Evolutionary conservation across 495 filamentous ascomycete species (phyloP), one percentile per base, ranked within the genome.

Genomic region (Ramalina intermedia): DNA sequence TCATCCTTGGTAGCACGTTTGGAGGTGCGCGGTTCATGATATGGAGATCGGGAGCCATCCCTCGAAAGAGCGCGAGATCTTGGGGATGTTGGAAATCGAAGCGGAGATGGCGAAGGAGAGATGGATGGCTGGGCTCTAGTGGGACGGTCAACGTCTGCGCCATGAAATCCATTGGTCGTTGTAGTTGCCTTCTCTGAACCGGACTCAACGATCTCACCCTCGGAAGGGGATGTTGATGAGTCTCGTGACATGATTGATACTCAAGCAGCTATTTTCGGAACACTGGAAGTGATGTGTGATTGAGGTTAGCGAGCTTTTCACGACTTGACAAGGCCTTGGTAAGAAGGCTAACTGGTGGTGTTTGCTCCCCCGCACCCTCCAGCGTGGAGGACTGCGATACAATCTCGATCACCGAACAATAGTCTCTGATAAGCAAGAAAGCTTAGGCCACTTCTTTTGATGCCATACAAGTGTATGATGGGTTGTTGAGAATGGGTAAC

Each of bases 131-230:
- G 68, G 60, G 50, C 73, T 77, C 73, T 80, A 67, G 78, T 72
- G 63, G 71, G 73, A 75, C 80, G 77, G 80, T 84, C 82, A 78
- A 85, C 77, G 69, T 72, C 80, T 71, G 69, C 77, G 68, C 79
- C 81, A 79, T 76, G 70, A 58, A 81, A 72, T 68, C 80, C 82
- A 72, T 73, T 70, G 73, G 77, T 79, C 75, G 87, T 86, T 73
- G 71, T 75, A 78, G 68, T 79, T 81, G 76, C 79, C 78, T 78
- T 79, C 71, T 79, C 79, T 70, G 68, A 73, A 66, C 69, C 73
- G 66, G 78, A 77, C 69, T 84, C 86, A 69, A 83, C 68, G 66
- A 94, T 88, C 76, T 94, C 88, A 67, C 88, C 88, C 70, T 94
- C 84, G 69, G 72, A 75, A 57, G 67, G 70, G 57, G 66, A 68